Conservation (phyloP, 176 grass and related monocot species). For the Hordeum vulgare region MorexV3_pseudomolecules_assembly NC_058521.1:576271640-576272139, state of each 20-base stretch:
- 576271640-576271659: background rate
- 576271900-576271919: background rate
- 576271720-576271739: constrained; percentile 54
- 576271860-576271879: background rate
- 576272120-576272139: too few relatives aligned
- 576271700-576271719: constrained; percentile 30
- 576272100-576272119: background rate
- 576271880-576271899: background rate
- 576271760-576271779: constrained; percentile 7
- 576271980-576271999: background rate
- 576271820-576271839: background rate
- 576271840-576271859: background rate
- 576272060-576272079: background rate
- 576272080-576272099: background rate
- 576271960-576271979: background rate
- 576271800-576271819: background rate
- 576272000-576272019: background rate
- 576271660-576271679: constrained; percentile 31
- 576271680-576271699: constrained; percentile 41
- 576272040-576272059: constrained; percentile 13
- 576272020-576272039: background rate
- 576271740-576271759: constrained; percentile 28
- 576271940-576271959: background rate
- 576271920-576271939: constrained; percentile 21
- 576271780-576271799: background rate